A percentile compares a stretch with the other conserved stretches of the same genome.
phyloP scores from a whole-genome alignment of 257 asterid genomes.

The Nicotiana tabacum region DNA sequence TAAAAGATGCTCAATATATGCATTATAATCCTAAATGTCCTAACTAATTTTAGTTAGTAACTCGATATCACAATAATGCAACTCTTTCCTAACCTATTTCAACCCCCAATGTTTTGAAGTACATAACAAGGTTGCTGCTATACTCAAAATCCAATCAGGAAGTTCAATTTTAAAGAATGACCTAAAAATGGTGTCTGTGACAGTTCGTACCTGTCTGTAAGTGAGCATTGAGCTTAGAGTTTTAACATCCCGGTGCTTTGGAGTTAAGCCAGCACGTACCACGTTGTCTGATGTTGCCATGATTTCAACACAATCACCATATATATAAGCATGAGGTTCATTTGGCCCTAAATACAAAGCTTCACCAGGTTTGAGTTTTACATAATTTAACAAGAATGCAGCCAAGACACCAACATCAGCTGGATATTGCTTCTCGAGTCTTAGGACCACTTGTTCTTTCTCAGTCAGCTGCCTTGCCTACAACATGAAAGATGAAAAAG shows the following conservation, averaged over 20 bases:
- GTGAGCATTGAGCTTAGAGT: constrained; percentile 97
- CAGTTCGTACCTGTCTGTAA: constrained; percentile 82
- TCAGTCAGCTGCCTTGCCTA: constrained; percentile 62
- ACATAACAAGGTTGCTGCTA: background rate
- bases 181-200: background rate
- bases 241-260: constrained; percentile 69
- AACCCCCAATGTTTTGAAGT: background rate
- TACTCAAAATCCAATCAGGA: background rate
- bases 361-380: constrained; percentile 82
- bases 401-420: constrained; percentile 76
- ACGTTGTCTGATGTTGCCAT: constrained; percentile 99
- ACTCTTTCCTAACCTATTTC: background rate
- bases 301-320: constrained; percentile 89
- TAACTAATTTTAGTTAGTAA: background rate
- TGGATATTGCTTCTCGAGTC: constrained; percentile 84
- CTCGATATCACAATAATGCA: background rate
- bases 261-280: constrained; percentile 96
- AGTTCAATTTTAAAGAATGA: background rate
- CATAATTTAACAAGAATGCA: constrained; percentile 69
- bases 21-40: background rate
- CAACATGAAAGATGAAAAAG: background rate
- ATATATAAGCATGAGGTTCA: constrained; percentile 89
- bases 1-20: background rate
- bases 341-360: constrained; percentile 80
- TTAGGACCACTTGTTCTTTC: constrained; percentile 67